These are phyloP conservation scores for Fusarium penzigii DNA, from an alignment of 2,329 filamentous ascomycete species.

Conservation along the genomic window DNA sequence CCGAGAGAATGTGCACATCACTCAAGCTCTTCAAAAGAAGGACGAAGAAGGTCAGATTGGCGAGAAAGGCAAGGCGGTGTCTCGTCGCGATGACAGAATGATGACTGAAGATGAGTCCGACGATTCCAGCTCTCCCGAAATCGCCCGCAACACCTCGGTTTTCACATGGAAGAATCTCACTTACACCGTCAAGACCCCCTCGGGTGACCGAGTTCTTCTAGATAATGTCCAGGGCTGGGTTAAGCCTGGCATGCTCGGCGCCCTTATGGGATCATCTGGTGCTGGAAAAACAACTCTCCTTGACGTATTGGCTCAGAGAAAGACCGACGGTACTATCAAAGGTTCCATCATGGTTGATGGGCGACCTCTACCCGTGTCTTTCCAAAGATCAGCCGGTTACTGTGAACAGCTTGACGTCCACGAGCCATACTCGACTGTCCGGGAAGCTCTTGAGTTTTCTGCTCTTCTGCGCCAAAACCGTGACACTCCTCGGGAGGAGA, in stretches of 20 bases:
- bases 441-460: slow-evolving; percentile 74
- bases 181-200: slow-evolving; percentile 66
- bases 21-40: slow-evolving; percentile 25
- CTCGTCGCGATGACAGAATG: slow-evolving; percentile 10
- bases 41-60: slow-evolving; percentile 52
- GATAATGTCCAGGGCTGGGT: slow-evolving; percentile 84
- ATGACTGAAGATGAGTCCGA: slow-evolving; percentile 11
- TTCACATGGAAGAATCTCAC: slow-evolving; percentile 75
- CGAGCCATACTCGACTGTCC: slow-evolving; percentile 70
- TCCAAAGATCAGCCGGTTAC: slow-evolving; percentile 79
- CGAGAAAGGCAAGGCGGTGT: slow-evolving; percentile 20
- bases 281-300: slow-evolving; percentile 86
- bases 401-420: slow-evolving; percentile 83
- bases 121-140: slow-evolving; percentile 32
- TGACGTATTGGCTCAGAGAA: slow-evolving; percentile 78
- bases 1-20: slow-evolving; percentile 53
- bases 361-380: slow-evolving; percentile 67
- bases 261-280: slow-evolving; percentile 79
- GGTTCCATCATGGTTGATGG: slow-evolving; percentile 80
- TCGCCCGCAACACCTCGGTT: slow-evolving; percentile 64
- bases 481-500: slow-evolving; percentile 64
- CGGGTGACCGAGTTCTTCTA: slow-evolving; percentile 67
- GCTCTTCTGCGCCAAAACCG: slow-evolving; percentile 72
- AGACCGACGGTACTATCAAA: slow-evolving; percentile 73
- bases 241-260: slow-evolving; percentile 75